phyloP scores from a whole-genome alignment of 805 yeast species.

The Wickerhamiella sergipiensis region DNA sequence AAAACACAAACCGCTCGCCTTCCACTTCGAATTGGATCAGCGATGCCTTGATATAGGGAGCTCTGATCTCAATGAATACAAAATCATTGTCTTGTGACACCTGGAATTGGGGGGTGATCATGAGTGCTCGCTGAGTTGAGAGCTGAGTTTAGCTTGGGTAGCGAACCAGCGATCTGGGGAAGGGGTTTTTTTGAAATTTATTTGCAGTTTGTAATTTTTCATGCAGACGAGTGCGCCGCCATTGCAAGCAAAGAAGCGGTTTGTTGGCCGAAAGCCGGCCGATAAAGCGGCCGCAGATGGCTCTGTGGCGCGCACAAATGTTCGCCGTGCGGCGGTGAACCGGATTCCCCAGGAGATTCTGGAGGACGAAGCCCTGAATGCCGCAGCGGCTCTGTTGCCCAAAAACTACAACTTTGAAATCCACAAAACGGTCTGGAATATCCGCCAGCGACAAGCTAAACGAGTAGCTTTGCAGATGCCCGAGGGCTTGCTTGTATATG shows the following conservation, averaged over 20 bases:
- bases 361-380: constrained; percentile 67
- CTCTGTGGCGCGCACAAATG: constrained; percentile 20
- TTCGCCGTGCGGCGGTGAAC: constrained; percentile 41
- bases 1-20: constrained; percentile 60
- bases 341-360: constrained; percentile 83
- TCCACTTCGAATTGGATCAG: constrained; percentile 70
- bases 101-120: constrained; percentile 81
- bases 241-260: constrained; percentile 35
- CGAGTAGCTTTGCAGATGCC: constrained; percentile 96
- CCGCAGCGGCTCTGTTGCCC: constrained; percentile 70
- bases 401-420: constrained; percentile 90
- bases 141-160: too few relatives aligned
- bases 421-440: constrained; percentile 92
- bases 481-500: constrained; percentile 81
- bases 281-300: constrained; percentile 2
- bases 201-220: neutral
- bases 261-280: constrained; percentile 41
- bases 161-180: neutral
- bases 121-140: constrained; percentile 21
- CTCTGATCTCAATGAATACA: constrained; percentile 46
- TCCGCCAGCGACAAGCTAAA: constrained; percentile 56
- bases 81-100: constrained; percentile 66
- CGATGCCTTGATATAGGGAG: constrained; percentile 59
- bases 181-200: neutral
- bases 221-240: neutral